Evolutionary conservation across 2,329 filamentous ascomycete genomes (phyloP).

Genomic region (Scytalidium sp.): DNA sequence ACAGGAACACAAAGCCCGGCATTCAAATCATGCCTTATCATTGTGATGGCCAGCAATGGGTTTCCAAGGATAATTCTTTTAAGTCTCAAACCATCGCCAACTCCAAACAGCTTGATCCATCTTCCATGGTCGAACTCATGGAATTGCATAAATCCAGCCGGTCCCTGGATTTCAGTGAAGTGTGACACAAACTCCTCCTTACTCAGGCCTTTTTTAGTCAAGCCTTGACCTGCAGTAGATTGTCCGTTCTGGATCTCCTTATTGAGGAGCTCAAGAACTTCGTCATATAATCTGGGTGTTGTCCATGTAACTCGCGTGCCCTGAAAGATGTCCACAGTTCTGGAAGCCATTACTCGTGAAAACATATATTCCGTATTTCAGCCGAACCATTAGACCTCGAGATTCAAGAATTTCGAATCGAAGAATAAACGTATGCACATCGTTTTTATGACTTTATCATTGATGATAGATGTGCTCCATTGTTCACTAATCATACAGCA

Average conservation of each 20-base stretch:
- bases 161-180: constrained; percentile 9
- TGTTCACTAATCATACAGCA: no score
- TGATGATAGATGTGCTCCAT: no score
- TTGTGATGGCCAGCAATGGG: constrained; percentile 20
- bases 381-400: no score
- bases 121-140: constrained; percentile 16
- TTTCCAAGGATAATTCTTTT: constrained; percentile 21
- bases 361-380: no score
- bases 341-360: not conserved
- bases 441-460: no score
- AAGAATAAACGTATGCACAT: no score
- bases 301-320: not conserved
- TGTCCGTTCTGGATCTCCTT: not conserved
- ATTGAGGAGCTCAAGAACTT: not conserved
- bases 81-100: constrained; percentile 8
- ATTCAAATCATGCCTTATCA: constrained; percentile 14
- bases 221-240: not conserved
- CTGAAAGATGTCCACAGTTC: not conserved
- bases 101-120: constrained; percentile 17
- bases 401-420: no score
- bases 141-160: constrained; percentile 20
- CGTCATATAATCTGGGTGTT: not conserved
- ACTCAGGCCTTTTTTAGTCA: not conserved
- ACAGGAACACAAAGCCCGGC: constrained; percentile 19
- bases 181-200: constrained; percentile 8